phyloP scores from a whole-genome alignment of 495 filamentous ascomycete species.

The Aspergillus panamensis region DNA sequence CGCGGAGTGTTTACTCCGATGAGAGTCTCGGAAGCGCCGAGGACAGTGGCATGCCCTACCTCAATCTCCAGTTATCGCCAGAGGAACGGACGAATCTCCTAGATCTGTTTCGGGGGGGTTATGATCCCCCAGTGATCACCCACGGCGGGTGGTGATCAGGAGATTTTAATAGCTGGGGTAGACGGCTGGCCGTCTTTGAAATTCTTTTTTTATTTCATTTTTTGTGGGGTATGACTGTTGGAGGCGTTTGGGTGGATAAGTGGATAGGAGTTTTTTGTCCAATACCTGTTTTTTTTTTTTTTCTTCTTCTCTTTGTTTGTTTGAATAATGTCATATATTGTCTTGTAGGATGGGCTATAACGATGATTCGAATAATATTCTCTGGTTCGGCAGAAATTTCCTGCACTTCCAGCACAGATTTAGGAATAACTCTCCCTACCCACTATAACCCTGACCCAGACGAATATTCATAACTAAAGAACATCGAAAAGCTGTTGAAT shows the following conservation, averaged over 20 bases:
- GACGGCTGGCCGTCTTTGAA: conserved; percentile 37
- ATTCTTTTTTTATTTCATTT: neutral
- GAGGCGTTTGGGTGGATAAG: too few relatives aligned
- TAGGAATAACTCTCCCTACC: too few relatives aligned
- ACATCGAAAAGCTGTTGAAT: too few relatives aligned
- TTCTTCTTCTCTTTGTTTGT: neutral
- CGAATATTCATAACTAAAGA: too few relatives aligned
- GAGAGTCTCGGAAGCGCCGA: conserved; percentile 63
- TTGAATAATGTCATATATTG: neutral
- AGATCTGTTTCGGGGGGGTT: conserved; percentile 49
- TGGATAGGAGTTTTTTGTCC: neutral
- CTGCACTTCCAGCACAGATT: too few relatives aligned
- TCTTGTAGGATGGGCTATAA: too few relatives aligned
- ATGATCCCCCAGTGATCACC: conserved; percentile 48
- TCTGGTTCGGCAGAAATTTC: too few relatives aligned
- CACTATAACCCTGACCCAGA: too few relatives aligned
- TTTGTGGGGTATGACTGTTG: neutral
- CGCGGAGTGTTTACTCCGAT: conserved; percentile 72
- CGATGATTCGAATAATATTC: too few relatives aligned
- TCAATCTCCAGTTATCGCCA: conserved; percentile 24
- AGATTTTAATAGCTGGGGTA: conserved; percentile 37
- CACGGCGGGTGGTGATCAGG: conserved; percentile 22
- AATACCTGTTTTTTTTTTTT: neutral
- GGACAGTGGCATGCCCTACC: conserved; percentile 27
- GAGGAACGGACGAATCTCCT: conserved; percentile 31